phyloP scores from a whole-genome alignment of 2,329 filamentous ascomycete species.

The Botrytis sinoallii region DNA sequence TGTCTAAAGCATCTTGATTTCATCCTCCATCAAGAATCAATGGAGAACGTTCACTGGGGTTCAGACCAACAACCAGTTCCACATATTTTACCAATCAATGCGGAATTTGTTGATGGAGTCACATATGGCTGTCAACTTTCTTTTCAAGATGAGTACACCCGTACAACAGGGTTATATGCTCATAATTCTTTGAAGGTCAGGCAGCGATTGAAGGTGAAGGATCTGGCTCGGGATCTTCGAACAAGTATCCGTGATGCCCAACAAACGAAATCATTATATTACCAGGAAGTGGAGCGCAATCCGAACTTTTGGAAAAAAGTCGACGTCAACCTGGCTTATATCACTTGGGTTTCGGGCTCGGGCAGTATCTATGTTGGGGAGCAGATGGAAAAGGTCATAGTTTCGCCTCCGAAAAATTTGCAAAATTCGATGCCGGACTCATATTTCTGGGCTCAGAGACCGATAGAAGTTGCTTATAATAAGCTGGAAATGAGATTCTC shows the following conservation, averaged over 20 bases:
- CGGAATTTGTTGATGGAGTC: background rate
- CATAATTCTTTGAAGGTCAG: background rate
- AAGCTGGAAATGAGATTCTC: no score
- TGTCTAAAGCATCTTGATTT: background rate
- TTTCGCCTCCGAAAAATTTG: background rate
- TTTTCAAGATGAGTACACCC: background rate
- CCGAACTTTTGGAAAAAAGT: background rate
- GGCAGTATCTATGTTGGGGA: background rate
- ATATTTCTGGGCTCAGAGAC: background rate
- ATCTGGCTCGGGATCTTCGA: background rate
- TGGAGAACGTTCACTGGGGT: background rate
- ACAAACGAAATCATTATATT: background rate
- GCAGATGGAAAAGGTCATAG: background rate
- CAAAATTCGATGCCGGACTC: background rate
- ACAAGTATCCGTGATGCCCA: no score
- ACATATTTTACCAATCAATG: background rate
- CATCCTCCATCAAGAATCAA: fast-evolving
- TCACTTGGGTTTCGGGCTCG: background rate
- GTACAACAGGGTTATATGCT: background rate
- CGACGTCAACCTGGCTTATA: background rate
- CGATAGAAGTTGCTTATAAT: background rate
- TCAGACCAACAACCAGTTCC: background rate
- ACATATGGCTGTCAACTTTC: no score
- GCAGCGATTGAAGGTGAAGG: background rate
- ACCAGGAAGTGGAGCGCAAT: background rate